Evolutionary conservation across 805 yeast species (phyloP), one percentile per base, ranked within the genome.

Genomic region (Zygoascus bituminiphila): DNA sequence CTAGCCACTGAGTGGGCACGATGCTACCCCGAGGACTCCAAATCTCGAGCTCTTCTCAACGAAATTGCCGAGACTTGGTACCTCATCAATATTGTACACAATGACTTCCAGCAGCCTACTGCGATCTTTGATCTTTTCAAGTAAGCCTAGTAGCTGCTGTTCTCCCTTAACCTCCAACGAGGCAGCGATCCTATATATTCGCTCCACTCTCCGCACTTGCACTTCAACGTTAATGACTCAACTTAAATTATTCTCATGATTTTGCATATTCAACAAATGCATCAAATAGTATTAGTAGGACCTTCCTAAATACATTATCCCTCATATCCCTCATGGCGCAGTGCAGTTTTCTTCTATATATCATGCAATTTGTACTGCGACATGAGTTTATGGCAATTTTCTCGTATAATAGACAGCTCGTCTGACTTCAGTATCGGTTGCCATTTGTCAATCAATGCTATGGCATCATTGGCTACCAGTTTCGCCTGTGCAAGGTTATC

Each of bases 81-180:
- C 37, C 74, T 91, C 59, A 83, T 91, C 57, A 89, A 89, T 66
- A 77, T 91, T 59, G 97, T 91, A 50, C 94, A 89, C 69, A 91
- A 91, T 64, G 88, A 89, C 61, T 91, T 60, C 61, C 65, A 58
- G 47, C 54, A 61, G 33, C 57, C 60, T 5, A 46, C 47, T 8
- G 68, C 61, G 8, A 61, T 66, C 20, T 66, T 65, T 49, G 54
- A 56, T 4, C 25, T 63, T 20, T 56, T 63, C 39, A 52, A 57
- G n/a, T 29, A 12, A 50, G 48, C n/a, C n/a, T n/a, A n/a, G n/a
- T n/a, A n/a, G n/a, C 31, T 20, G 52, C 22, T 12, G 29, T 8
- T 23, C 19, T 25, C 36, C 14, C 5, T 14, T 25, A 15, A 29
- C 8, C 33, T 29, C n/a, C 33, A 29, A 29, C 10, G n/a, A 29